phyloP scores from a whole-genome alignment of 2,329 filamentous ascomycete species.

The Cephalotrichum gorgonifer region DNA sequence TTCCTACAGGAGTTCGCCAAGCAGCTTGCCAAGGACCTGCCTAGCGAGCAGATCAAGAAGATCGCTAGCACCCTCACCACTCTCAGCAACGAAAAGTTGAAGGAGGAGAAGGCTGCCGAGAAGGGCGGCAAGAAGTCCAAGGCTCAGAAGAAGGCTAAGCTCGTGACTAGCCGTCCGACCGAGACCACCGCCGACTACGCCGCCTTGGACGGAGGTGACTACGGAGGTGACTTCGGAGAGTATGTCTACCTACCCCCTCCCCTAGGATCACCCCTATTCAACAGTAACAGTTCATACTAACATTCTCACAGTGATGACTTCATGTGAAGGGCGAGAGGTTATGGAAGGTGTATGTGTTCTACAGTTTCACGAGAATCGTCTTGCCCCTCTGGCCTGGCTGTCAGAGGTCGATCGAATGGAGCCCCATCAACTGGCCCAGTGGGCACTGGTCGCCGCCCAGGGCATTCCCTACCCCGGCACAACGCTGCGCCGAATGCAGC shows the following conservation, averaged over 20 bases:
- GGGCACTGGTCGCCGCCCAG: not conserved
- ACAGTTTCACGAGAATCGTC: not conserved
- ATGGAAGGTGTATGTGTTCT: not conserved
- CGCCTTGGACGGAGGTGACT: no score
- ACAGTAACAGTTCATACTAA: not conserved
- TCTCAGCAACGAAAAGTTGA: slow-evolving; percentile 94
- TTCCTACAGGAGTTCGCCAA: slow-evolving; percentile 90
- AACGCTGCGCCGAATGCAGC: not conserved
- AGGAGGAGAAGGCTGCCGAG: slow-evolving; percentile 89
- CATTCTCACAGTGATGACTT: slow-evolving; percentile 9
- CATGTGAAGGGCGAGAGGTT: slow-evolving; percentile 8
- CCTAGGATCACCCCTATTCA: not conserved
- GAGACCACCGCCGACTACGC: slow-evolving; percentile 63
- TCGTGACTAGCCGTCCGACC: slow-evolving; percentile 56
- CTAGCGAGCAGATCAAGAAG: slow-evolving; percentile 95
- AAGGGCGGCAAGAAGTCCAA: slow-evolving; percentile 96
- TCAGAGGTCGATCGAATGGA: not conserved
- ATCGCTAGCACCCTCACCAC: slow-evolving; percentile 79
- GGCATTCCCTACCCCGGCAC: not conserved
- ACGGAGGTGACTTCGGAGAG: slow-evolving; percentile 61
- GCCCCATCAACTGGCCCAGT: not conserved
- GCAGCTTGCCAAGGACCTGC: slow-evolving; percentile 75
- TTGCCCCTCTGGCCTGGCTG: not conserved
- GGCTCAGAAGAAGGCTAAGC: slow-evolving; percentile 84
- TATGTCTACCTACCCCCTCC: slow-evolving; percentile 35